Evolutionary conservation across 768 basidiomycete genomes (phyloP).

Genomic region (Termitomyces sp.): DNA sequence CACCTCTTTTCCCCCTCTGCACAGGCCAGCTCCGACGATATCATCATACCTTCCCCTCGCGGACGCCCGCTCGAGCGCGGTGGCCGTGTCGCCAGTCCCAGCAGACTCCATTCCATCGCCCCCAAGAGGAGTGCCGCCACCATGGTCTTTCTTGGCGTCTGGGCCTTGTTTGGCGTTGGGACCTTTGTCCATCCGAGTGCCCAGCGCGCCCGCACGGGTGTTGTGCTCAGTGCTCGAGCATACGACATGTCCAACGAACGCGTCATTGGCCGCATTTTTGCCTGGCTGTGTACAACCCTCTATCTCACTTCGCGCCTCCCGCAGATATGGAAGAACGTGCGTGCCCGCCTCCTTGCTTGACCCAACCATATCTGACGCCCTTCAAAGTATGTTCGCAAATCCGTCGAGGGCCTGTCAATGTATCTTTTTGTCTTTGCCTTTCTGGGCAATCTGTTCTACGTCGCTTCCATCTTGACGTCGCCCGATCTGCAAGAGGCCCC

Average conservation of each 20-base stretch:
- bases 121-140: constrained; percentile 40
- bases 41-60: constrained; percentile 19
- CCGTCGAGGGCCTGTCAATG: constrained; percentile 92
- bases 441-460: constrained; percentile 90
- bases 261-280: constrained; percentile 82
- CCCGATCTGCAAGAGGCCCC: constrained; percentile 49
- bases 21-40: constrained; percentile 12
- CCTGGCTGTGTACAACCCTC: constrained; percentile 90
- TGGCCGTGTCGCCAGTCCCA: constrained; percentile 15
- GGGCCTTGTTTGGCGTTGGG: constrained; percentile 68
- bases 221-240: constrained; percentile 32
- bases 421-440: constrained; percentile 93
- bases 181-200: constrained; percentile 28
- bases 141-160: constrained; percentile 78
- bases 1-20: constrained; percentile 13
- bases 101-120: constrained; percentile 49
- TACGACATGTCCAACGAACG: constrained; percentile 40
- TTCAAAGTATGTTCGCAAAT: constrained; percentile 76
- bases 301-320: constrained; percentile 93
- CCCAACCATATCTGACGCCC: background rate
- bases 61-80: constrained; percentile 41
- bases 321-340: constrained; percentile 98
- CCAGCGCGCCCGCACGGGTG: constrained; percentile 29
- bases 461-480: constrained; percentile 80
- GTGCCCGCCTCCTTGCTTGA: constrained; percentile 23